Evolutionary conservation across 2,329 filamentous ascomycete genomes (phyloP).

Genomic region (Nakataea oryzae): DNA sequence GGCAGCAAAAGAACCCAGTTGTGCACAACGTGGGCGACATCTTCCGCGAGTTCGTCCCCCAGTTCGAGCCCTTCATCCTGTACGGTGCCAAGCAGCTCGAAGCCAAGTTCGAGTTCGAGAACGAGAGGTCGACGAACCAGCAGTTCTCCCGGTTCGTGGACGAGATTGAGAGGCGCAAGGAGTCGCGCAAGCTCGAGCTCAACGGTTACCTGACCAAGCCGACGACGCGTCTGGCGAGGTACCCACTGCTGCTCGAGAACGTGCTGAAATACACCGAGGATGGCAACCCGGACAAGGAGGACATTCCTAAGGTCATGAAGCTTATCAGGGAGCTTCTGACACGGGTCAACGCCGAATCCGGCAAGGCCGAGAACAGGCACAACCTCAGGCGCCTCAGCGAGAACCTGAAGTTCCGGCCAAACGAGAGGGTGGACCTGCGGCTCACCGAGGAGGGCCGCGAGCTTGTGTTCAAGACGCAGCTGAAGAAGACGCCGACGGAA

Average conservation of each 20-base stretch:
- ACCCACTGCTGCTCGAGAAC: constrained; percentile 83
- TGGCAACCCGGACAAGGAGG: constrained; percentile 78
- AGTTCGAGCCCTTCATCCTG: constrained; percentile 91
- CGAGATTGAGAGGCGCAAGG: constrained; percentile 89
- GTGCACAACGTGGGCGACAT: constrained; percentile 88
- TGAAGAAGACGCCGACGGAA: constrained; percentile 89
- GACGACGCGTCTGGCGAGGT: constrained; percentile 87
- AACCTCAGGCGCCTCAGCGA: constrained; percentile 88
- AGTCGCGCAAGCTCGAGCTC: constrained; percentile 90
- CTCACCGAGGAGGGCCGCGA: constrained; percentile 89
- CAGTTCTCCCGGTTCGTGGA: constrained; percentile 88
- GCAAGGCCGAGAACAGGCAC: constrained; percentile 95
- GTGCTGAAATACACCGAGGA: constrained; percentile 87
- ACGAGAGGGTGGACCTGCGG: constrained; percentile 87
- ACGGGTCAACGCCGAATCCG: constrained; percentile 87
- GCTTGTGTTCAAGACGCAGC: constrained; percentile 82
- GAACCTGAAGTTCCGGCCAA: constrained; percentile 80
- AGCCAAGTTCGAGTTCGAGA: constrained; percentile 96
- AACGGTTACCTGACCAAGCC: constrained; percentile 98
- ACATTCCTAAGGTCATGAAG: constrained; percentile 80
- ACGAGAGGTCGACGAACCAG: constrained; percentile 79
- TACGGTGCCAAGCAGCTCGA: constrained; percentile 95
- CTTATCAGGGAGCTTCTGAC: constrained; percentile 81
- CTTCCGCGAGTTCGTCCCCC: constrained; percentile 82
- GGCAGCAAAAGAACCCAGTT: constrained; percentile 84